Evolutionary conservation across 495 filamentous ascomycete genomes (phyloP), one percentile per base, ranked within the genome.

Genomic region (Xylaria sp.): DNA sequence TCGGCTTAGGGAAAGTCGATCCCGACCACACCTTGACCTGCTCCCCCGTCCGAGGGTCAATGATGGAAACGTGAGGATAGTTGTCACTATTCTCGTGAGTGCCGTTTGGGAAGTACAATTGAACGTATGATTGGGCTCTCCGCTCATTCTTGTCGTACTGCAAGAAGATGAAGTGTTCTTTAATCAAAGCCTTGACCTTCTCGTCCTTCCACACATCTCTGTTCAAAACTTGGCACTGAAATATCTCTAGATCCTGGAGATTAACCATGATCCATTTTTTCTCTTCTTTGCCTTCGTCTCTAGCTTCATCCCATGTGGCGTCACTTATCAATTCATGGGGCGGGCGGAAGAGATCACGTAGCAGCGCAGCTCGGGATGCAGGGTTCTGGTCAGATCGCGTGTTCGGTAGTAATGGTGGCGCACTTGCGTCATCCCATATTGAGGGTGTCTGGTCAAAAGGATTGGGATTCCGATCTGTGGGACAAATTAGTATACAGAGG

Each of bases 11-110:
- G 48, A 93, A 90, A 21, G 96, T 94, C 19, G 85, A 85, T 3
- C 95, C 94, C 6, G 93, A 94, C 94, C 95, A 98, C 2, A 95
- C 90, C 81, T 99, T 98, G 71, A 98, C 93, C 80, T 98, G 95
- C 81, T 98, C 96, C 50, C 96, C 96, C 8, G 96, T 99, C 48
- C 96, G 88, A 1, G 96, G 96, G 76, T 99, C 96, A 64, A 99
- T 89, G 75, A 99, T 97, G 17, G 94, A 93, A 68, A 98, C 97
- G 74, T 98, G 94, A 7, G 96, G 96, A 79, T 97, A 99, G 53
- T 87, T 87, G 67, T 81, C 82, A 24, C 91, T 92, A 78, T 95
- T 92, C 70, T 90, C 87, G 77, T 88, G 88, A 15, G 91, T 85
- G 66, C 87, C 89, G 55, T 83, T 86, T 55, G 90, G 89, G 79